Evolutionary conservation across 2,329 filamentous ascomycete genomes (phyloP).

Genomic region (Metarhizium album): DNA sequence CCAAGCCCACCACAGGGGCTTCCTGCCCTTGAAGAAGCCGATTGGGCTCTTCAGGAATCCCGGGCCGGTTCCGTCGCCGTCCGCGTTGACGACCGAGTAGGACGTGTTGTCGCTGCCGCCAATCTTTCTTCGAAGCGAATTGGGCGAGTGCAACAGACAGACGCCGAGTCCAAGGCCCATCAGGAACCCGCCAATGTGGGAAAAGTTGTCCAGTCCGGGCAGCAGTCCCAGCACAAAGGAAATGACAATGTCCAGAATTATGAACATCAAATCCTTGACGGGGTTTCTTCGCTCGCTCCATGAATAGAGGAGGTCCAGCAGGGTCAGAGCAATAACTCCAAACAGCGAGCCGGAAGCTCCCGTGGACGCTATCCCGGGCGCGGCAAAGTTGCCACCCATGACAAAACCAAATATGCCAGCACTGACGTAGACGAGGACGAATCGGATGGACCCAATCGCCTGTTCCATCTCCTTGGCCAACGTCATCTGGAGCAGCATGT

Average conservation of each 20-base stretch:
- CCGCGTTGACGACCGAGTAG: slow-evolving; percentile 56
- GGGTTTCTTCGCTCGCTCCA: slow-evolving; percentile 74
- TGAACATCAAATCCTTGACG: slow-evolving; percentile 75
- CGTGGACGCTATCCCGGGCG: slow-evolving; percentile 68
- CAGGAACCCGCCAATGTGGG: slow-evolving; percentile 89
- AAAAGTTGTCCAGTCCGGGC: slow-evolving; percentile 92
- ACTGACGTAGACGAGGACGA: slow-evolving; percentile 79
- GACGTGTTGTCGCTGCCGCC: slow-evolving; percentile 49
- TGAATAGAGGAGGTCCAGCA: slow-evolving; percentile 86
- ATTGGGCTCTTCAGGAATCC: slow-evolving; percentile 51
- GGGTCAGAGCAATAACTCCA: slow-evolving; percentile 76
- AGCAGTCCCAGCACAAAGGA: slow-evolving; percentile 87
- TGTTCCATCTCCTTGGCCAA: slow-evolving; percentile 88
- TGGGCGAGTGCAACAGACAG: slow-evolving; percentile 80
- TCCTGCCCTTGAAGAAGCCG: slow-evolving; percentile 84
- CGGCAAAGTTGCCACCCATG: slow-evolving; percentile 86
- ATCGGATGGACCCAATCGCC: slow-evolving; percentile 78
- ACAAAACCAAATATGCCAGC: slow-evolving; percentile 94
- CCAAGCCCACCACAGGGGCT: slow-evolving; percentile 95
- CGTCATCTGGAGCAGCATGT: slow-evolving; percentile 82
- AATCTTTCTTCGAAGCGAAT: slow-evolving; percentile 63
- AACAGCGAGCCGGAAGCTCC: slow-evolving; percentile 88
- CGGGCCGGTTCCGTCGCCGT: slow-evolving; percentile 35
- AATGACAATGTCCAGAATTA: slow-evolving; percentile 74
- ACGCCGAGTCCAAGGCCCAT: slow-evolving; percentile 85